Conservation (phyloP, 805 yeast genomes). For the Ogataea allantospora region DNA sequence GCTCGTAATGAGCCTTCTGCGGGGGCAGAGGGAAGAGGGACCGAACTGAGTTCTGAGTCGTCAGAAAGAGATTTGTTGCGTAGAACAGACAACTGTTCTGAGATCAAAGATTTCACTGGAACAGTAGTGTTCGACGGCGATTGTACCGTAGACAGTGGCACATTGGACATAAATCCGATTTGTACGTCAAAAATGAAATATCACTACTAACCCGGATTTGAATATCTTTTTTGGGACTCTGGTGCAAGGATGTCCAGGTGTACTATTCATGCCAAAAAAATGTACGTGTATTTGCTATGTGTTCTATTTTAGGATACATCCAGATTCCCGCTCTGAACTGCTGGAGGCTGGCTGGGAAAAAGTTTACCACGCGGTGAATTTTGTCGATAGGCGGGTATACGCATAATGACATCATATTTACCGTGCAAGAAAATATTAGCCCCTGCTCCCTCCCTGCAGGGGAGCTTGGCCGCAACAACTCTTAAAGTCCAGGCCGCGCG, state of each 20-base stretch:
- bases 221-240: not conserved
- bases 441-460: not conserved
- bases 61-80: constrained; percentile 10
- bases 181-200: no score
- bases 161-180: constrained; percentile 1
- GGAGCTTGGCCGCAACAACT: not conserved
- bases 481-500: constrained; percentile 1
- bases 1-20: constrained; percentile 1
- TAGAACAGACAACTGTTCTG: constrained; percentile 9
- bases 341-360: not conserved
- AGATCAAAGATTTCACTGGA: constrained; percentile 9
- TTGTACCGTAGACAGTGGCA: constrained; percentile 1
- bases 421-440: not conserved
- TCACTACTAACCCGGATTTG: no score
- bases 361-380: constrained; percentile 2
- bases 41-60: not conserved
- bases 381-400: not conserved
- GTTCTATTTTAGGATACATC: constrained; percentile 3
- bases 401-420: constrained; percentile 6
- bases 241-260: constrained; percentile 7
- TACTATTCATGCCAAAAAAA: not conserved
- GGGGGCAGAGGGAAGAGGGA: constrained; percentile 3
- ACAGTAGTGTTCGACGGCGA: constrained; percentile 1
- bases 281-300: not conserved
- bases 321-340: constrained; percentile 2